A percentile compares a stretch with the other conserved stretches of the same genome.
phyloP scores from a whole-genome alignment of 2,329 filamentous ascomycete genomes.

The Alternaria hordeiaustralica region DNA sequence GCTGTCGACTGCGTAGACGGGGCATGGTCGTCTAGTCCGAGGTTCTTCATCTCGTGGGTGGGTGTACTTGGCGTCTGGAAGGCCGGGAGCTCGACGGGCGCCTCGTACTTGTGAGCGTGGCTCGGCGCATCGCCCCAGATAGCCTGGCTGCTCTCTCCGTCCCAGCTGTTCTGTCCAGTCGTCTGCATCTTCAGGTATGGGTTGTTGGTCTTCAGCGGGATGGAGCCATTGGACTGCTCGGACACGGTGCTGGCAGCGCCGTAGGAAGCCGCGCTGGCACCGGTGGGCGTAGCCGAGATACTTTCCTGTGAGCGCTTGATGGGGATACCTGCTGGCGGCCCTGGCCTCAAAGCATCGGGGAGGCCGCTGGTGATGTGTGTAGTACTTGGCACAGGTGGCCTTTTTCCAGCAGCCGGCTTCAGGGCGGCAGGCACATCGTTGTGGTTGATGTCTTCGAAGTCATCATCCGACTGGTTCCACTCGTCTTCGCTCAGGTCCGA shows the following conservation, averaged over 20 bases:
- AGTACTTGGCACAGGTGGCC: constrained; percentile 17
- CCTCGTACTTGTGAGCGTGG: constrained; percentile 35
- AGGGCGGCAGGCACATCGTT: constrained; percentile 44
- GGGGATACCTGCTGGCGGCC: constrained; percentile 40
- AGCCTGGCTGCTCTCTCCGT: constrained; percentile 45
- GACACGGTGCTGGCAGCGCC: constrained; percentile 41
- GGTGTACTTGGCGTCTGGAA: constrained; percentile 49
- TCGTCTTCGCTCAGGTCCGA: constrained; percentile 41
- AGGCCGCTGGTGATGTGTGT: constrained; percentile 22
- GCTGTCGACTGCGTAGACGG: constrained; percentile 18
- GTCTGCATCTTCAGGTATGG: constrained; percentile 52
- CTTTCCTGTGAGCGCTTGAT: constrained; percentile 39
- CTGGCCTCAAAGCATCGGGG: constrained; percentile 40
- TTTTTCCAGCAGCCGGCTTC: constrained; percentile 44
- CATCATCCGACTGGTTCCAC: constrained; percentile 46
- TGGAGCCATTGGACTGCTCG: constrained; percentile 31
- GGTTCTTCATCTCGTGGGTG: constrained; percentile 47
- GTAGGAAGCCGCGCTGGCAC: constrained; percentile 36
- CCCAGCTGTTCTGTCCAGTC: constrained; percentile 45
- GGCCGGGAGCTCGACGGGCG: constrained; percentile 52
- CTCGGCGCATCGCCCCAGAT: constrained; percentile 47
- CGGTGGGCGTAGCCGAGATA: constrained; percentile 39
- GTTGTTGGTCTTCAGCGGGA: constrained; percentile 52
- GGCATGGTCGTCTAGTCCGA: constrained; percentile 40
- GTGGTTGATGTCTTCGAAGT: constrained; percentile 40